Conservation (phyloP, 1,139 yeast species). For the Tardiomyces blankii region DNA sequence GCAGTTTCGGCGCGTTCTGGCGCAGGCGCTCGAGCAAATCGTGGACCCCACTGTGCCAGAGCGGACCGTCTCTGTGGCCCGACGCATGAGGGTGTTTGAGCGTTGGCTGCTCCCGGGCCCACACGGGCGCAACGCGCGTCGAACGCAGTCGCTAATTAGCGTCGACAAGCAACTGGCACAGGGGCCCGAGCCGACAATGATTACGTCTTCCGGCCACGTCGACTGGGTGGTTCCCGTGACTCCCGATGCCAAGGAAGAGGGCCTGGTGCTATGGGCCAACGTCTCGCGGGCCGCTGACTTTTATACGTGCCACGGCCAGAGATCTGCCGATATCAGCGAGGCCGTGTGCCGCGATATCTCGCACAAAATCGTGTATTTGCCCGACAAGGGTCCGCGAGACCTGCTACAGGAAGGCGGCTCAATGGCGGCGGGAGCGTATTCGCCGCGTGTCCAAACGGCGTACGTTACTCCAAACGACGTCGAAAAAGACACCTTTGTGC, state of each 20-base stretch:
- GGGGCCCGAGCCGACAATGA: too few species aligned
- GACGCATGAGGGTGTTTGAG: constrained; percentile 48
- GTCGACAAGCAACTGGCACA: too few species aligned
- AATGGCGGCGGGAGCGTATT: too few species aligned
- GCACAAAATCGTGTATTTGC: background rate
- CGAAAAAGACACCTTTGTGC: too few species aligned
- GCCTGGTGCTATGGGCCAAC: background rate
- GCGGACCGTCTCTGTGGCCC: constrained; percentile 36
- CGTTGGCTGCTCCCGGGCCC: constrained; percentile 40
- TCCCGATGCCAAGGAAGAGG: background rate
- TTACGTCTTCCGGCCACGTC: too few species aligned
- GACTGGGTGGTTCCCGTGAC: background rate
- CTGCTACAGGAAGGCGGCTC: too few species aligned
- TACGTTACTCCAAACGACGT: too few species aligned
- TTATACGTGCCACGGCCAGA: too few species aligned
- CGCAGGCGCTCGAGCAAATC: constrained; percentile 48
- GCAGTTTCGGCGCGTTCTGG: constrained; percentile 60
- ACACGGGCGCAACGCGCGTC: background rate
- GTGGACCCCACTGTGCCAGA: constrained; percentile 44
- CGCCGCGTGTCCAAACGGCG: too few species aligned
- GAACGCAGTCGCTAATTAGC: too few species aligned
- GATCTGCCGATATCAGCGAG: too few species aligned
- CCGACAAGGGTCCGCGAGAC: background rate
- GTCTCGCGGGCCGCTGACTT: background rate
- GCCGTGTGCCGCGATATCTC: background rate